Conservation (phyloP, 495 filamentous ascomycete species). For the Neurospora terricola region DNA sequence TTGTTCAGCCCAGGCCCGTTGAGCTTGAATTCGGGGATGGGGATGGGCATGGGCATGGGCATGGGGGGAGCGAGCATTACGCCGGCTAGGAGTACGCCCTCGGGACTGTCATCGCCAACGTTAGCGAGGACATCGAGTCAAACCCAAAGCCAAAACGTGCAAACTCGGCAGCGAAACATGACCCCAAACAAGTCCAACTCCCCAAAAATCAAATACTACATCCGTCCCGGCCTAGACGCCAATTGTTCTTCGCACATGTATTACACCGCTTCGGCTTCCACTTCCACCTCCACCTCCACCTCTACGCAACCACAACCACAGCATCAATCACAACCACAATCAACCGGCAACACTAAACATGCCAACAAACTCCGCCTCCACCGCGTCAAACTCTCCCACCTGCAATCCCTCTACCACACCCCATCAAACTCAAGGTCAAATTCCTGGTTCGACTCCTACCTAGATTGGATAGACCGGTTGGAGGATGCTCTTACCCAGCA, state of each 20-base stretch:
- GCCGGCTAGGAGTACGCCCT: not conserved
- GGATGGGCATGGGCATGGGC: too few relatives aligned
- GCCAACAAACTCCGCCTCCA: not conserved
- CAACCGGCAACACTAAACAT: not conserved
- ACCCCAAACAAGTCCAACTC: not conserved
- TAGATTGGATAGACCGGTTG: conserved; percentile 7
- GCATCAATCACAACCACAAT: not conserved
- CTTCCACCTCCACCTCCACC: not conserved
- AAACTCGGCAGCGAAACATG: not conserved
- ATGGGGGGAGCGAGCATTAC: not conserved
- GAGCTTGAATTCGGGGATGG: too few relatives aligned
- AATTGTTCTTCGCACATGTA: not conserved
- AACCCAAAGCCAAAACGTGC: not conserved
- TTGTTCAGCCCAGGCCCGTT: too few relatives aligned
- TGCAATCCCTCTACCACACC: not conserved
- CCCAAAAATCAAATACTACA: not conserved
- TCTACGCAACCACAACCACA: not conserved
- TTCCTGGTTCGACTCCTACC: conserved; percentile 7
- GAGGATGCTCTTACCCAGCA: not conserved
- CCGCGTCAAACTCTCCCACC: not conserved
- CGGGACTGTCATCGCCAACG: not conserved
- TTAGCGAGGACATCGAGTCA: not conserved
- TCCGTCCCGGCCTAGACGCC: not conserved
- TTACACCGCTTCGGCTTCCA: not conserved
- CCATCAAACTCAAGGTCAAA: not conserved